Evolutionary conservation across 352 stramenopile species (phyloP).

Genomic region (Elongisporangium senticosum): DNA sequence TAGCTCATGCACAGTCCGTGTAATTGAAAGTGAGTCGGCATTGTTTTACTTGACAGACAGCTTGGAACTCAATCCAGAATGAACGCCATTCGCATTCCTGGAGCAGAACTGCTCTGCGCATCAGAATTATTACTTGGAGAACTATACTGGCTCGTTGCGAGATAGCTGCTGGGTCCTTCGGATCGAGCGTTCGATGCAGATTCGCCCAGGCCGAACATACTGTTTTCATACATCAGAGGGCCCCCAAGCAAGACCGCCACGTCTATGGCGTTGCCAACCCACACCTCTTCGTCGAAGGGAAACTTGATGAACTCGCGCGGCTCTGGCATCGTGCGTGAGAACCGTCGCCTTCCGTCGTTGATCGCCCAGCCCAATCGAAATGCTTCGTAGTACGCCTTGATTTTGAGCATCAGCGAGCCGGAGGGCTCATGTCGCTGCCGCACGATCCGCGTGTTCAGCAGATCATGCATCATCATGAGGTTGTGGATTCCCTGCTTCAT

Average conservation of each 20-base stretch:
- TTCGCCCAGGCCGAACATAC: conserved; percentile 17
- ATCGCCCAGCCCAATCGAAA: conserved; percentile 15
- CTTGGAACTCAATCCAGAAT: background rate
- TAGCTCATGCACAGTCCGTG: background rate
- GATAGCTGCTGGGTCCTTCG: conserved; percentile 1
- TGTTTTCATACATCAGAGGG: conserved; percentile 31
- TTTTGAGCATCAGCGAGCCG: conserved; percentile 20
- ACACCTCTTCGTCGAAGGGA: conserved; percentile 4
- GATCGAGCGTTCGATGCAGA: conserved; percentile 5
- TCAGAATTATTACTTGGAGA: too few relatives aligned
- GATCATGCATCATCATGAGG: conserved; percentile 17
- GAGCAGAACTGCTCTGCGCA: too few relatives aligned
- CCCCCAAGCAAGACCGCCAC: conserved; percentile 25
- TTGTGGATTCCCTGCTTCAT: conserved; percentile 31
- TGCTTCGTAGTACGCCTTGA: conserved; percentile 20
- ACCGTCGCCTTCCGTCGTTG: conserved; percentile 1
- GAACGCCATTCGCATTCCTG: background rate
- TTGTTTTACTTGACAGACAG: too few relatives aligned
- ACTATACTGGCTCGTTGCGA: too few relatives aligned
- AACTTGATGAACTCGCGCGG: conserved; percentile 4
- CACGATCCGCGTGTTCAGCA: conserved; percentile 19
- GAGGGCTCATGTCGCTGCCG: conserved; percentile 14
- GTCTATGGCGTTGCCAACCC: conserved; percentile 8
- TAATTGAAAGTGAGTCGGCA: too few relatives aligned
- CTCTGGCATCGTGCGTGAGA: background rate